Evolutionary conservation across 176 grass and related monocot species (phyloP), one percentile per base, ranked within the genome.

Genomic region (Zoysia japonica): DNA sequence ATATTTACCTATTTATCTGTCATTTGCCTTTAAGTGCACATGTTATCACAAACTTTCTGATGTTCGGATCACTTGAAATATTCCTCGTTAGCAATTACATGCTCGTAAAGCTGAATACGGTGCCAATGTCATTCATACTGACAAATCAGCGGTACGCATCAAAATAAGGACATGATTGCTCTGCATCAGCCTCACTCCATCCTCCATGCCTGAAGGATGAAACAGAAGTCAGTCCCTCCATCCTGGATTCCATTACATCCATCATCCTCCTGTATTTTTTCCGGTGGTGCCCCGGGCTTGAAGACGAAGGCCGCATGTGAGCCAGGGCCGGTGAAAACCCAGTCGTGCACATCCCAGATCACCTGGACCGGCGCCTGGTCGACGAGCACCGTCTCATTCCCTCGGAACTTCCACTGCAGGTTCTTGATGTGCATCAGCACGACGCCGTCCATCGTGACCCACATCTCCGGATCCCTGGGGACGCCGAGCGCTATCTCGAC

Each of bases 281-380:
- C 70, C 15, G 65, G 57, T 3, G 77, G 78, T 0, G 80, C 57
- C 17, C 88, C 85, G 3, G 88, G 83, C 83, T 91, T 94, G 88
- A 98, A 98, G 65, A 89, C 61, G 74, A 95, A 95, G 9, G 85
- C 83, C 0, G 86, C 90, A 47, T 94, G 92, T 3, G 87, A 68
- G 2, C 72, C 90, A 0, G 92, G 80, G 0, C 83, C 75, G 11
- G 73, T 56, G 71, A 98, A 95, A 1, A 98, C 70, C 96, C 96
- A 98, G 80, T 98, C 92, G 37, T 98, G 92, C 75, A 94, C 96
- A 62, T 98, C 90, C 90, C 92, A 95, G 14, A 98, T 79, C 65
- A 97, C 94, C 74, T 94, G 91, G 67, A 97, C 85, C 0, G 91
- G 89, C 59, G 78, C 71, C 70, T 90, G 11, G 52, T 89, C 91